These are phyloP conservation scores for Ulvella scutata DNA, from an alignment of 139 green algal genomes.

Conservation along the genomic window DNA sequence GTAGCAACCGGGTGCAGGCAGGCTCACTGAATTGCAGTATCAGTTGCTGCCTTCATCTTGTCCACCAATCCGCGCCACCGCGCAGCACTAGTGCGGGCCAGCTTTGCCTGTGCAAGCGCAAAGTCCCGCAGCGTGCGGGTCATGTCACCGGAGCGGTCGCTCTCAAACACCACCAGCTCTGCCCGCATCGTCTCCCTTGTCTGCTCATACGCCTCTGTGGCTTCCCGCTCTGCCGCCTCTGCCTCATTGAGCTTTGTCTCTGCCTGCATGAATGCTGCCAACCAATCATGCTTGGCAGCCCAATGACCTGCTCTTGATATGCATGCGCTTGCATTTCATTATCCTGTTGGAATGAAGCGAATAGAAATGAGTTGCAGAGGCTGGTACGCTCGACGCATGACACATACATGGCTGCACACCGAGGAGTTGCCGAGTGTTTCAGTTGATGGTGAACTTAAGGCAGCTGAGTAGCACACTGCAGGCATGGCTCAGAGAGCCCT, in stretches of 20 bases:
- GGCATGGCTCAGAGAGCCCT: no score
- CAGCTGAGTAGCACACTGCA: no score
- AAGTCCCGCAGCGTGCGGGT: conserved; percentile 57
- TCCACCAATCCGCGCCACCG: background rate
- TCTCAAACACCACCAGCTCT: conserved; percentile 74
- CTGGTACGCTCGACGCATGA: no score
- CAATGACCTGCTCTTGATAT: background rate
- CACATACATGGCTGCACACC: no score
- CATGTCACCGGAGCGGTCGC: conserved; percentile 62
- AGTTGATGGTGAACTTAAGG: no score
- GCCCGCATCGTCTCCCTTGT: conserved; percentile 57
- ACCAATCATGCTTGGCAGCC: background rate
- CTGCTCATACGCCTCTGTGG: conserved; percentile 33
- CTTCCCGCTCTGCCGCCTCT: background rate
- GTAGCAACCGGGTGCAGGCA: no score
- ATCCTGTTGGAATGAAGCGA: conserved; percentile 44
- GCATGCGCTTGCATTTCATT: conserved; percentile 5
- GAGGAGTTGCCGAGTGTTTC: no score
- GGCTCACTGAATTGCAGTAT: no score
- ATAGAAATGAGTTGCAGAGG: no score
- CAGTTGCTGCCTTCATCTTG: background rate
- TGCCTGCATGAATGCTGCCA: conserved; percentile 14
- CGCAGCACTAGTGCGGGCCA: background rate
- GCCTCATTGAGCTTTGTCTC: background rate
- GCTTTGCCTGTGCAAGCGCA: conserved; percentile 38